These are phyloP conservation scores for Ceratocystis smalleyi DNA, from an alignment of 2,329 filamentous ascomycete genomes.

Conservation along the genomic window DNA sequence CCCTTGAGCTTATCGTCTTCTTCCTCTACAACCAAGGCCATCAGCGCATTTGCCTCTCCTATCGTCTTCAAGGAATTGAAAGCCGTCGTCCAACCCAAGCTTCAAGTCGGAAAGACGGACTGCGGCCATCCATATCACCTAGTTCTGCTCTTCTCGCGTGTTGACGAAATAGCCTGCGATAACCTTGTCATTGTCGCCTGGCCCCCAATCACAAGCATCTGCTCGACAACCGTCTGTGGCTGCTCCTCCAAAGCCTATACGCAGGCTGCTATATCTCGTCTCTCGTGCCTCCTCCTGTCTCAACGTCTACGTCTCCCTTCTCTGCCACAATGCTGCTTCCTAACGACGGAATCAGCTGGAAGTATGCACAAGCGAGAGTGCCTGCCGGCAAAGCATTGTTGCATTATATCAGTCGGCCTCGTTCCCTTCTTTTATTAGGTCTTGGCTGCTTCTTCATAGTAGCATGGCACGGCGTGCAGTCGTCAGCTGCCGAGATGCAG, in stretches of 20 bases:
- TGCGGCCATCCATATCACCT: not conserved
- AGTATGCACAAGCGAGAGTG: constrained; percentile 64
- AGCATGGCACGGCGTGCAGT: constrained; percentile 75
- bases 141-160: not conserved
- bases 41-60: not conserved
- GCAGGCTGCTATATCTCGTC: not conserved
- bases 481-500: constrained; percentile 74
- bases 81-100: not conserved
- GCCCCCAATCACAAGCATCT: not conserved
- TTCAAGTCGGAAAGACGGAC: not conserved
- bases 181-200: not conserved
- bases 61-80: not conserved
- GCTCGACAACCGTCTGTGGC: too few relatives aligned
- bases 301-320: constrained; percentile 20
- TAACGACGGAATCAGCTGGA: constrained; percentile 85
- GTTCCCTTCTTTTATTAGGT: constrained; percentile 60
- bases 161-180: not conserved
- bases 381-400: constrained; percentile 60
- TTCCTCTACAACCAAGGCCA: not conserved
- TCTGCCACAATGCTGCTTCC: constrained; percentile 60
- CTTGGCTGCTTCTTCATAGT: constrained; percentile 57
- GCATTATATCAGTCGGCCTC: constrained; percentile 57
- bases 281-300: not conserved
- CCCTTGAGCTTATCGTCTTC: not conserved
- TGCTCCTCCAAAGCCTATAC: not conserved